phyloP scores from a whole-genome alignment of 768 basidiomycete species.

The Galerina sulciceps region DNA sequence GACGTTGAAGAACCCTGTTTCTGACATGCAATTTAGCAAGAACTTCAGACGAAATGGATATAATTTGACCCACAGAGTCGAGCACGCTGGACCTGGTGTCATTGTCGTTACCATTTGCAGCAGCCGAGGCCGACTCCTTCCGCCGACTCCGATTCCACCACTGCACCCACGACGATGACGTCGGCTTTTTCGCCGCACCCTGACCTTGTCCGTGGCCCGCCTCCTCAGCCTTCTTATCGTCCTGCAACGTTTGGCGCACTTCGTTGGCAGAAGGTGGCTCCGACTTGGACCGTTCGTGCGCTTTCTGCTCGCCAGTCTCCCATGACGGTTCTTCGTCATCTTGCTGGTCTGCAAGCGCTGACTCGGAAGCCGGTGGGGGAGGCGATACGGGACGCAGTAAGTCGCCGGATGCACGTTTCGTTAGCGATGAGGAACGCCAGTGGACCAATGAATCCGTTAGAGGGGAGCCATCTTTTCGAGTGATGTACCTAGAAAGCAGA shows the following conservation, averaged over 20 bases:
- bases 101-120: conserved; percentile 14
- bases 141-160: conserved; percentile 80
- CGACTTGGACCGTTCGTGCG: conserved; percentile 19
- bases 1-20: conserved; percentile 10
- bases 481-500: conserved; percentile 63
- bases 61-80: conserved; percentile 10
- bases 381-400: conserved; percentile 20
- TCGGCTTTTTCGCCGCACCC: conserved; percentile 39
- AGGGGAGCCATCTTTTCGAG: conserved; percentile 73
- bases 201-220: not conserved
- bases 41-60: not conserved
- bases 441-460: conserved; percentile 73
- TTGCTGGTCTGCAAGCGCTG: not conserved
- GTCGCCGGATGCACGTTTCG: conserved; percentile 19
- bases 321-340: conserved; percentile 3
- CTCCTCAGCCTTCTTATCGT: conserved; percentile 12
- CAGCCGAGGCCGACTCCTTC: conserved; percentile 20
- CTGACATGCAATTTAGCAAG: not conserved
- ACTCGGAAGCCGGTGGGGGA: not conserved
- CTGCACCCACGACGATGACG: conserved; percentile 75
- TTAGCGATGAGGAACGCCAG: conserved; percentile 53
- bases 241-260: conserved; percentile 8
- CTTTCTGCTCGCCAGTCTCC: conserved; percentile 7
- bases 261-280: conserved; percentile 18
- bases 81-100: not conserved